Conservation (phyloP, 2,329 filamentous ascomycete species). For the Chaetomiaceae sp. region DNA sequence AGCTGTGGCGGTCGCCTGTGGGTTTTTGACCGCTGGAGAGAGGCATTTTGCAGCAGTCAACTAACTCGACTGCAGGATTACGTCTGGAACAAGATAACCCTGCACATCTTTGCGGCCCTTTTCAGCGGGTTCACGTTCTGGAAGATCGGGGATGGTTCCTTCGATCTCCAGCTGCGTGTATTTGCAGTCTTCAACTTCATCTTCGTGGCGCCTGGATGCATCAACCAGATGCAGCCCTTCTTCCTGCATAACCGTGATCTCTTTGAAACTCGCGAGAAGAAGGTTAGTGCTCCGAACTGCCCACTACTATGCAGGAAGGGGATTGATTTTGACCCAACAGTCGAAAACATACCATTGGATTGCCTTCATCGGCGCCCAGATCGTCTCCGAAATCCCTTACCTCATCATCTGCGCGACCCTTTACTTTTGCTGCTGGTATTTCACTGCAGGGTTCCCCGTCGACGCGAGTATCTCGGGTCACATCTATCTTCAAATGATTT, state of each 20-base stretch:
- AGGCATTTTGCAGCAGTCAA: neutral
- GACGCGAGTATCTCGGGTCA: neutral
- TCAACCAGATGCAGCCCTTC: conserved; percentile 8
- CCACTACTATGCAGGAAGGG: neutral
- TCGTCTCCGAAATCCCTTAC: conserved; percentile 7
- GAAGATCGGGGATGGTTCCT: conserved; percentile 2
- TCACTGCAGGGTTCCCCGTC: neutral
- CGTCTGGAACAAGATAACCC: conserved; percentile 8
- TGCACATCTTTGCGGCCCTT: conserved; percentile 1
- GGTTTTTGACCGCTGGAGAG: neutral
- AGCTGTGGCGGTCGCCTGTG: conserved; percentile 5
- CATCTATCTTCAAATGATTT: conserved; percentile 5
- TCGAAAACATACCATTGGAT: conserved; percentile 7
- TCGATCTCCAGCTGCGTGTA: conserved; percentile 7
- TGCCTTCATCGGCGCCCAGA: conserved; percentile 6
- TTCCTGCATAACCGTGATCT: conserved; percentile 5
- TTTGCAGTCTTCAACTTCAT: conserved; percentile 9
- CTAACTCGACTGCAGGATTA: neutral
- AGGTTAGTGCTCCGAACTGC: neutral
- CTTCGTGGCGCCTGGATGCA: conserved; percentile 5
- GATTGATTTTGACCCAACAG: neutral
- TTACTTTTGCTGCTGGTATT: conserved; percentile 6
- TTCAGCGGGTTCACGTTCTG: conserved; percentile 4
- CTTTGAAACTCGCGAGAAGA: conserved; percentile 6
- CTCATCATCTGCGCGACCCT: conserved; percentile 8